phyloP scores from a whole-genome alignment of 768 basidiomycete species.

The Exsudoporus frostii region DNA sequence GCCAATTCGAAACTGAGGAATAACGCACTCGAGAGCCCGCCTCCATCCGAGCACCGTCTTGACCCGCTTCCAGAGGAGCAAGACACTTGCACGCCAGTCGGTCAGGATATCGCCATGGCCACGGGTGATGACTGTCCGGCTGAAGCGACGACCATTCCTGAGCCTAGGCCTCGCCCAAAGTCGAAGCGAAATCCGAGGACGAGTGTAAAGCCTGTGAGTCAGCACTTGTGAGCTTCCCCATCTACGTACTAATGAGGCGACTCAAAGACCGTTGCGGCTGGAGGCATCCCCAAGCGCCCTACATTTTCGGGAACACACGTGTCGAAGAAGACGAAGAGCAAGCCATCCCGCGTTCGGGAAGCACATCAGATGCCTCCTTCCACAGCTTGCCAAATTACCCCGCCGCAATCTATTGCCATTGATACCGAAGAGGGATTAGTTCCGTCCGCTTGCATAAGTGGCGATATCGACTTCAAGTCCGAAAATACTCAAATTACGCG shows the following conservation, averaged over 20 bases:
- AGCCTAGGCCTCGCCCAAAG: slow-evolving; percentile 4
- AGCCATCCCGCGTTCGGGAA: slow-evolving; percentile 13
- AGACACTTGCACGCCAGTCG: background rate
- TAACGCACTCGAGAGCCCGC: background rate
- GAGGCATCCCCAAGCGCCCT: slow-evolving; percentile 19
- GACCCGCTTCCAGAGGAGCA: slow-evolving; percentile 1
- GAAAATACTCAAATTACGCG: slow-evolving; percentile 14
- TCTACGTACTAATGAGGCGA: slow-evolving; percentile 18
- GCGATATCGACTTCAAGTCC: slow-evolving; percentile 30
- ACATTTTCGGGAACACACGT: slow-evolving; percentile 14
- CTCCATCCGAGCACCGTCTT: background rate
- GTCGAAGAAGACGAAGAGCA: slow-evolving; percentile 19
- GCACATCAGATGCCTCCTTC: slow-evolving; percentile 3
- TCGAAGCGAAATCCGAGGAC: slow-evolving; percentile 29
- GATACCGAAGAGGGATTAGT: slow-evolving; percentile 11
- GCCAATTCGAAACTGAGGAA: background rate
- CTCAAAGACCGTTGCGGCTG: slow-evolving; percentile 17
- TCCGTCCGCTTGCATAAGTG: slow-evolving; percentile 22
- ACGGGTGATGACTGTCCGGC: background rate
- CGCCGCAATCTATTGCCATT: slow-evolving; percentile 15
- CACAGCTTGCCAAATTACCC: slow-evolving; percentile 7
- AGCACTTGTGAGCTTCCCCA: background rate
- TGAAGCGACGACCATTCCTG: background rate
- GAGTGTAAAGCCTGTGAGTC: slow-evolving; percentile 22
- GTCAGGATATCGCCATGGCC: slow-evolving; percentile 1